Base-by-base conservation (phyloP, 1,284 basidiomycete genomes). In the Pseudozyma tsukubaensis region DNA sequence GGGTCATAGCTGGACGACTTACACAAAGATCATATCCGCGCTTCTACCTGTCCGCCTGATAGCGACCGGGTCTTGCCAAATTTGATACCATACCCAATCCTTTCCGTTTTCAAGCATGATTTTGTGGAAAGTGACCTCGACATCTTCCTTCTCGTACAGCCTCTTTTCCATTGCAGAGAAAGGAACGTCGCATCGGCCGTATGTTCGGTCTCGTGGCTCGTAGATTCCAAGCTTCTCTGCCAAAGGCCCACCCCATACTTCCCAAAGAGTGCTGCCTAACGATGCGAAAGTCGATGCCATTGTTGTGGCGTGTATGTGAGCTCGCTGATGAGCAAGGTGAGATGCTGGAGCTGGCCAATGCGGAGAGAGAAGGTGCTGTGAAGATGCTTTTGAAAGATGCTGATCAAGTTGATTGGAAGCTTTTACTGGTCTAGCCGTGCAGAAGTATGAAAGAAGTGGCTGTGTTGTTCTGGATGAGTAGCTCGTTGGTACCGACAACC, bases 31-130 rank as follows among this genome's bases (percentile, higher is more conserved):
- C 63, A 83, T 76, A 53, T 82, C 80, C 5, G 77, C 80, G 13
- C 60, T 54, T 36, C 80, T 56, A n/a, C 79, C 79, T 2, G 79
- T 79, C 19, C 66, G 55, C 16, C 56, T 60, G 36, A 65, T 36
- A 3, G 76, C 75, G 10, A 71, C 52, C 9, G 76, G 69, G 48
- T 83, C 78, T 39, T 82, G 77, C 81, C 81, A 83, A 2, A 83
- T 66, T 48, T 83, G 81, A 62, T 83, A 83, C 81, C 81, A 83
- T 11, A 77, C 75, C 66, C 73, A 82, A 74, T 82, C 79, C 52
- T 80, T 80, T 7, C 73, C 71, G 56, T 83, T 83, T 10, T 69
- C 71, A 51, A 81, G 66, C 66, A 81, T 70, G 18, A 72, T 71
- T 44, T 77, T 77, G 57, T 78, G 72, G 47, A 82, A 83, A 14